Conservation (phyloP, 2,329 filamentous ascomycete species). For the Dactylellina cionopaga region DNA sequence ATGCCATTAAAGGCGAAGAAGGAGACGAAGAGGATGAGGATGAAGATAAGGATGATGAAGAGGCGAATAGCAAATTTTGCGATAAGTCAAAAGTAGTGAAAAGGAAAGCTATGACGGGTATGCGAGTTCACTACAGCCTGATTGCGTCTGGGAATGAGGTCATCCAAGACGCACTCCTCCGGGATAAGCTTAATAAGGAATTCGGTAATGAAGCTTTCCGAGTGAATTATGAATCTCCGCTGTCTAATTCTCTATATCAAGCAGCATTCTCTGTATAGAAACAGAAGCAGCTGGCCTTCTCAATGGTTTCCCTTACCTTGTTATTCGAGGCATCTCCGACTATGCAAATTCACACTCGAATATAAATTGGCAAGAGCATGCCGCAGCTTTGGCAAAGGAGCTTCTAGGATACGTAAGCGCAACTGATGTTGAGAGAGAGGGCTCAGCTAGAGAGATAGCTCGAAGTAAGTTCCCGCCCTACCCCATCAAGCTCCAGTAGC, state of each 20-base stretch:
- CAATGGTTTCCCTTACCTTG: background rate
- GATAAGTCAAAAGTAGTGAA: background rate
- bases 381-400: conserved; percentile 47
- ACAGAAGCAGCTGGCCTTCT: too few species aligned
- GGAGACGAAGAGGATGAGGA: background rate
- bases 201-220: background rate
- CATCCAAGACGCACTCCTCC: conserved; percentile 54
- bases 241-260: background rate
- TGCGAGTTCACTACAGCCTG: conserved; percentile 2
- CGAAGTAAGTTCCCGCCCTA: too few species aligned
- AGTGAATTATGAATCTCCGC: background rate
- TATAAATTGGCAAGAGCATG: conserved; percentile 3
- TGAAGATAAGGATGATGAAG: background rate
- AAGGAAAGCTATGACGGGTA: background rate
- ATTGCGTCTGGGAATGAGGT: conserved; percentile 42
- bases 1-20: background rate
- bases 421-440: background rate
- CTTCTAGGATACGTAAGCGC: conserved; percentile 3
- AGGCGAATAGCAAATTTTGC: background rate
- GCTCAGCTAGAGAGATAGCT: background rate
- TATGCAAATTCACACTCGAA: conserved; percentile 14
- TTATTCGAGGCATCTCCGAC: conserved; percentile 22
- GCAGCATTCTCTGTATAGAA: conserved; percentile 25
- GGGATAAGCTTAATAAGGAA: conserved; percentile 48
- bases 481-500: too few species aligned